phyloP scores from a whole-genome alignment of 306 rosid genomes.

The Dryas drummondii region DNA sequence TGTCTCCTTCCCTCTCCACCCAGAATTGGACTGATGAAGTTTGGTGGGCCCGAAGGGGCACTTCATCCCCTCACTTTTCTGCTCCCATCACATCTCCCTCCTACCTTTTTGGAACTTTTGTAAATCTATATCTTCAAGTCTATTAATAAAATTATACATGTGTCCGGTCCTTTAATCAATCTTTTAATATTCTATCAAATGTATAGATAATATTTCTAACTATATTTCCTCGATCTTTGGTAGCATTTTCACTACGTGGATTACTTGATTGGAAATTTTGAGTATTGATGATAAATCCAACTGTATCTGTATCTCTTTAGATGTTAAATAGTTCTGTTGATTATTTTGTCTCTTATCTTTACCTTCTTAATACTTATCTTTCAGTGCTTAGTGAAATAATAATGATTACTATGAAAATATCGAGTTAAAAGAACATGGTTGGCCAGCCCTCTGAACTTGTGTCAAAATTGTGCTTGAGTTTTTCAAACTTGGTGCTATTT shows the following conservation, averaged over 20 bases:
- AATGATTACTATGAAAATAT: neutral
- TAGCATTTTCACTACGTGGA: neutral
- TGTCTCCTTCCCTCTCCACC: neutral
- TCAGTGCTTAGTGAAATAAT: neutral
- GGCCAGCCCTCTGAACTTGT: conserved; percentile 18
- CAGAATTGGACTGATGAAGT: neutral
- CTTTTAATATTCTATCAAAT: neutral
- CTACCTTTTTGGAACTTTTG: neutral
- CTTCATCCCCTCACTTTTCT: neutral
- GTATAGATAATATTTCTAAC: neutral
- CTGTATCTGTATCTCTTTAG: neutral
- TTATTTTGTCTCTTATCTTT: neutral
- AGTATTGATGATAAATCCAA: neutral
- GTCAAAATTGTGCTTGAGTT: neutral
- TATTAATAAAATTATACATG: neutral
- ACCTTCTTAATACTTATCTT: neutral
- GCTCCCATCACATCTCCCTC: neutral
- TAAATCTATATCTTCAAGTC: no score
- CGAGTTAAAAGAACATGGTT: conserved; percentile 9
- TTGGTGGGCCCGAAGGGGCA: neutral
- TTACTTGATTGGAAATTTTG: neutral
- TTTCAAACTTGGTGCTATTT: neutral
- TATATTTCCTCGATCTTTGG: neutral
- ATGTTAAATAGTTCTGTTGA: neutral
- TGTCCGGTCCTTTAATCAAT: neutral